These are phyloP conservation scores for Pseudocercospora pini-densiflorae DNA, from an alignment of 2,329 filamentous ascomycete species.

Conservation along the genomic window DNA sequence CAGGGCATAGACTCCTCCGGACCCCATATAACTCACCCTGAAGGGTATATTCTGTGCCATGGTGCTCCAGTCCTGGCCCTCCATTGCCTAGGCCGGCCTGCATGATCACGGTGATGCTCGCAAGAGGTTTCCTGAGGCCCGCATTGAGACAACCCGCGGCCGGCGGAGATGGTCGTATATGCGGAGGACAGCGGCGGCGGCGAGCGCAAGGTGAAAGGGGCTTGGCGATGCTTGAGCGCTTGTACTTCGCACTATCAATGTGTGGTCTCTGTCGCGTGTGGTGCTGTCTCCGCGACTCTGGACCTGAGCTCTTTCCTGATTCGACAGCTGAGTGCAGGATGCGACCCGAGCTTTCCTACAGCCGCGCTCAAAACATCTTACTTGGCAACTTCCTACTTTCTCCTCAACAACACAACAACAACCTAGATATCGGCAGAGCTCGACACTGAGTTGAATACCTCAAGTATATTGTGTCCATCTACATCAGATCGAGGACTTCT, in stretches of 20 bases:
- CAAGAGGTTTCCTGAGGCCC: not conserved
- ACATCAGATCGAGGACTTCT: not conserved
- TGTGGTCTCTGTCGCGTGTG: not conserved
- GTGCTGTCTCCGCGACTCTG: not conserved
- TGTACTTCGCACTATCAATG: not conserved
- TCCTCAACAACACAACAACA: not conserved
- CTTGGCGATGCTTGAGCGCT: not conserved
- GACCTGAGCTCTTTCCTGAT: not conserved
- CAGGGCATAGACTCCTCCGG: not conserved
- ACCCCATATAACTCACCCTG: constrained; percentile 61
- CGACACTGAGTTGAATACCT: not conserved
- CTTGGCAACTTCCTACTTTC: not conserved
- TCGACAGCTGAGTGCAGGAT: not conserved
- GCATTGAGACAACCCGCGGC: constrained; percentile 8
- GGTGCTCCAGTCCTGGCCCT: constrained; percentile 55
- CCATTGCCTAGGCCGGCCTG: constrained; percentile 65
- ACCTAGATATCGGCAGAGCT: not conserved
- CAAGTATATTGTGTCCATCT: too few relatives aligned
- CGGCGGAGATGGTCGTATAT: not conserved
- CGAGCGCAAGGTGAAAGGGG: not conserved
- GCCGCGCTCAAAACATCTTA: not conserved
- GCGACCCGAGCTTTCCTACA: not conserved
- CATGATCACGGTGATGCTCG: constrained; percentile 40
- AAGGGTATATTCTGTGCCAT: constrained; percentile 72
- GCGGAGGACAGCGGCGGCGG: not conserved